Evolutionary conservation across 495 filamentous ascomycete genomes (phyloP).

Genomic region (Tuber borchii): DNA sequence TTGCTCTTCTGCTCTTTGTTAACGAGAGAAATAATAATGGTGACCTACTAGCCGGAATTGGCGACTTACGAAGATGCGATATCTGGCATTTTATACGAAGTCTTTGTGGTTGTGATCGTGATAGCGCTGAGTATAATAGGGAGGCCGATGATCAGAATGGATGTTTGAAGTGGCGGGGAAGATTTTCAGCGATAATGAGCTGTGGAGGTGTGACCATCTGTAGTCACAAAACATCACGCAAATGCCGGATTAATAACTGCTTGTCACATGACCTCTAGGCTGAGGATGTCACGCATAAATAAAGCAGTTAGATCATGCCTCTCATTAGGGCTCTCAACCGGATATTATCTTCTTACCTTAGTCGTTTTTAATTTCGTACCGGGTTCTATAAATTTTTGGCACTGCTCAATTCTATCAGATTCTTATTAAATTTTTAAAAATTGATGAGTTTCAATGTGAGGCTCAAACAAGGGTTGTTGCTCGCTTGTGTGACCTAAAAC

Average conservation of each 20-base stretch:
- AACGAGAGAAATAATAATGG: neutral
- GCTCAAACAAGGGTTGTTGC: neutral
- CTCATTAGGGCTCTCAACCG: neutral
- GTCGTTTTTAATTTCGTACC: neutral
- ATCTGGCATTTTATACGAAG: neutral
- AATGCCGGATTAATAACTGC: neutral
- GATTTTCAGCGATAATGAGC: neutral
- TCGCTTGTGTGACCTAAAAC: neutral
- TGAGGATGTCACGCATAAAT: neutral
- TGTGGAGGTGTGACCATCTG: neutral
- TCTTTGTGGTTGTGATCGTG: neutral
- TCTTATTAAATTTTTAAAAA: too few species aligned
- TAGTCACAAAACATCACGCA: conserved; percentile 1
- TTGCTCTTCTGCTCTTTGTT: conserved; percentile 42
- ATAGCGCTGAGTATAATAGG: neutral
- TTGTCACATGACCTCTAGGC: neutral
- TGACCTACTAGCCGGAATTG: neutral
- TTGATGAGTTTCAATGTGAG: neutral
- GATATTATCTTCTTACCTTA: too few species aligned
- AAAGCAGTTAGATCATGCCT: neutral
- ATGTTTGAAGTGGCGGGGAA: neutral
- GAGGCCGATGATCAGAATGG: neutral
- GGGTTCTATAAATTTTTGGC: neutral
- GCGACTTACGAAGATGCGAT: neutral
- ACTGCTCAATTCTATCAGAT: neutral